These are phyloP conservation scores for Taphrina wiesneri DNA, from an alignment of 1,139 yeast genomes.

Conservation along the genomic window DNA sequence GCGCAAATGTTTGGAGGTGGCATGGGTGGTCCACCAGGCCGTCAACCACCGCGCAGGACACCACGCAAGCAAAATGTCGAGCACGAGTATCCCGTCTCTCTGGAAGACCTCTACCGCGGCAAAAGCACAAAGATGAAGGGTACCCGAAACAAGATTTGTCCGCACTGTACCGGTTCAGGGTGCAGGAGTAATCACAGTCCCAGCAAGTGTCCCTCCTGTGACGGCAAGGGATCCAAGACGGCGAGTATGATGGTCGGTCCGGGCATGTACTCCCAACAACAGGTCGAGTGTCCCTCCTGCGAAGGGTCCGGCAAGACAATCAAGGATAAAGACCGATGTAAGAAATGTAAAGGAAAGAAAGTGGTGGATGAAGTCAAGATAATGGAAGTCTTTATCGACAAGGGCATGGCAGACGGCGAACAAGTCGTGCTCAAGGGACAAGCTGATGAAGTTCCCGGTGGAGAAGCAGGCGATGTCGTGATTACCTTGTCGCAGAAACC, in stretches of 20 bases:
- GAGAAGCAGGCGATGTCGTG: slow-evolving; percentile 74
- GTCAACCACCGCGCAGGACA: slow-evolving; percentile 30
- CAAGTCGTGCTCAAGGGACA: slow-evolving; percentile 63
- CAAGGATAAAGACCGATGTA: slow-evolving; percentile 66
- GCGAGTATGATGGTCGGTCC: slow-evolving; percentile 63
- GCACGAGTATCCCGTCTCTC: slow-evolving; percentile 61
- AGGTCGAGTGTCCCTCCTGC: slow-evolving; percentile 68
- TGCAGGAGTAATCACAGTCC: slow-evolving; percentile 60
- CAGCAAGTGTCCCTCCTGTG: slow-evolving; percentile 64
- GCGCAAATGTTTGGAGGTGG: slow-evolving; percentile 40
- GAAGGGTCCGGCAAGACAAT: slow-evolving; percentile 67
- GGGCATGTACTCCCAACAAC: slow-evolving; percentile 69
- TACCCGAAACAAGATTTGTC: slow-evolving; percentile 71
- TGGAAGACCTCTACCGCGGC: slow-evolving; percentile 80
- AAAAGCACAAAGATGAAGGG: slow-evolving; percentile 74
- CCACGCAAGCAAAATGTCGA: slow-evolving; percentile 54
- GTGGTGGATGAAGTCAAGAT: slow-evolving; percentile 67
- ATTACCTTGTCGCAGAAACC: slow-evolving; percentile 57
- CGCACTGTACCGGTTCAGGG: slow-evolving; percentile 42
- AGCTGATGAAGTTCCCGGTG: slow-evolving; percentile 77
- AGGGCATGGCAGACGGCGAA: slow-evolving; percentile 69
- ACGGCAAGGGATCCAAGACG: slow-evolving; percentile 67
- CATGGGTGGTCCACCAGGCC: slow-evolving; percentile 36
- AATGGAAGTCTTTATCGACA: slow-evolving; percentile 72
- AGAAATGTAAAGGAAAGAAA: slow-evolving; percentile 68